Base-by-base conservation (phyloP, 2,329 filamentous ascomycete species). In the Ophiocordyceps unilateralis region DNA sequence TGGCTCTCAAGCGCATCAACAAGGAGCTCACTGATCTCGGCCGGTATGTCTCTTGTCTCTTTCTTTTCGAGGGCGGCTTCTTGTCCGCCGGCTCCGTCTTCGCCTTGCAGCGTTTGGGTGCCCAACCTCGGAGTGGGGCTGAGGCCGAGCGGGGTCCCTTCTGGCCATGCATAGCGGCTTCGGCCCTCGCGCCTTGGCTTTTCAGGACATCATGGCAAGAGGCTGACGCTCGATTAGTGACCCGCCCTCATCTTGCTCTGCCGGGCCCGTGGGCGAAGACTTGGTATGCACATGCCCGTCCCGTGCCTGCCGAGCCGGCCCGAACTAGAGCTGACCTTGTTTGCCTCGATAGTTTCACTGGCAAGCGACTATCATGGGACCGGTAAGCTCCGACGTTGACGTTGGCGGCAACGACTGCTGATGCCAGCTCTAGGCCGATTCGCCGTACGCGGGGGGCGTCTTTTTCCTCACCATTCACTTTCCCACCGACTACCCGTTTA, bases 341-440 rank as follows among this genome's bases (percentile, higher is more conserved):
- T n/a, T n/a, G n/a, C n/a, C n/a, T 30, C 34, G 45, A 56, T 56
- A 98, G 89, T 98, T 98, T 63, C 91, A 96, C 79, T 98, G 91
- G 91, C 91, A 98, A 81, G 91, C 91, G 58, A 98, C 91, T 43
- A 98, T 98, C 64, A 98, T 98, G 91, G 91, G 91, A 67, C 91
- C 91, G 63, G 86, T 93, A 79, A 78, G 85, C 7, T 7, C 10
- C 11, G 36, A 39, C 36, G 12, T 19, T 11, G 20, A 39, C 20
- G 19, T 9, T 15, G n/a, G 15, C 3, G 20, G 20, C 20, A 15
- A n/a, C 5, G 11, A 3, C 11, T 17, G 12, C 39, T 26, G 17
- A 40, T 17, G 23, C 10, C n/a, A 10, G 23, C 5, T 26, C 47
- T 55, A 93, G 86, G 76, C 83, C 64, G 91, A 96, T 67, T 95